Evolutionary conservation across 768 basidiomycete species (phyloP).

Genomic region (Chalciporus piperatus): DNA sequence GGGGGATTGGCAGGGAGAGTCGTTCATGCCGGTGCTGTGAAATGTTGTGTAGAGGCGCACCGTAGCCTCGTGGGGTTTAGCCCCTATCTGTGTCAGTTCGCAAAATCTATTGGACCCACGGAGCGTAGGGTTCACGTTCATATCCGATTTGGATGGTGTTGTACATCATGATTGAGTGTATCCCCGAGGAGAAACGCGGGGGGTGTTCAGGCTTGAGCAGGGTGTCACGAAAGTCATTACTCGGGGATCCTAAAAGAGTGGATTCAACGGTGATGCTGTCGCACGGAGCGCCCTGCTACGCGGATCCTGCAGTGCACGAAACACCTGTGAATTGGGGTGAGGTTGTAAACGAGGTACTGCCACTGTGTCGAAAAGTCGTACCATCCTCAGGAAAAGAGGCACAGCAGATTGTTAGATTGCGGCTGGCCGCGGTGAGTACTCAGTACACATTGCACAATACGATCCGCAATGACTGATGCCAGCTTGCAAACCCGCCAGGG

Average conservation of each 20-base stretch:
- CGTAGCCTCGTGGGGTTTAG: constrained; percentile 18
- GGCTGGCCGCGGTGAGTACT: too few relatives aligned
- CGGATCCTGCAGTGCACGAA: too few relatives aligned
- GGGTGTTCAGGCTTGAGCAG: neutral
- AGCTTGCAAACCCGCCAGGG: too few relatives aligned
- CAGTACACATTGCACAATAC: too few relatives aligned
- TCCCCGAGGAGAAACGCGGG: neutral
- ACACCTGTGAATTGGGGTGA: too few relatives aligned
- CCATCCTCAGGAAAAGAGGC: too few relatives aligned
- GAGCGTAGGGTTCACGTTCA: neutral
- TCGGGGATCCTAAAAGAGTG: neutral
- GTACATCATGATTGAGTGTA: neutral
- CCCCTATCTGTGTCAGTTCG: neutral
- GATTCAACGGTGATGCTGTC: neutral
- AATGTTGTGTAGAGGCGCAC: constrained; percentile 5
- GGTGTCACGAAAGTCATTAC: neutral
- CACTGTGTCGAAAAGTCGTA: too few relatives aligned
- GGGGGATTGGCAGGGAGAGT: neutral
- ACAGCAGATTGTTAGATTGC: too few relatives aligned
- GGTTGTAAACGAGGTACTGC: too few relatives aligned
- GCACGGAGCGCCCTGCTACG: neutral
- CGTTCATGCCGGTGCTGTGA: neutral
- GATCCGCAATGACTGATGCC: too few relatives aligned
- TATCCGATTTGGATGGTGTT: neutral
- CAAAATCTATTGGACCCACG: too few relatives aligned